Base-by-base conservation (phyloP, 2,329 filamentous ascomycete genomes). In the Neonectria ditissima region DNA sequence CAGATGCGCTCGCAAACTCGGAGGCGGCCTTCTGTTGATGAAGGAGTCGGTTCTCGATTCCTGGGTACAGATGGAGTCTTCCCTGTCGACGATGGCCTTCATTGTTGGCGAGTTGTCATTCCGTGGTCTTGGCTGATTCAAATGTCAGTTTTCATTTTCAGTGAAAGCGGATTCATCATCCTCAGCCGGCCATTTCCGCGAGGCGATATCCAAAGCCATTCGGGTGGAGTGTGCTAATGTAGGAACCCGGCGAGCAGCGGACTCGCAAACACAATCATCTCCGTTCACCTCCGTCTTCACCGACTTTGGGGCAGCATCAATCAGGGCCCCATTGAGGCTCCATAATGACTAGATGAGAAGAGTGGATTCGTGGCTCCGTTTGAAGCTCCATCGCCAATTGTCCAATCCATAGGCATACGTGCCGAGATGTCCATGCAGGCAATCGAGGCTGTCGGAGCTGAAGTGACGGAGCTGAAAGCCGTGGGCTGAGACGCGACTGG, bases 281-380 rank as follows among this genome's bases (percentile, higher is more conserved):
- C 61, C 34, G 39, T 55, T 71, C 58, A 66, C 68, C 58, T 66
- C 65, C 53, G 53, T 44, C 16, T 20, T 45, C 26, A 61, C 43
- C 44, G 52, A 55, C 50, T 39, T 26, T 2, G 30, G 14, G 22
- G 8, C 7, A 14, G 24, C 11, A 41, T 11, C 4, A 11, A 41
- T 11, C 4, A 5, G 3, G 20, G 13, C 37, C 34, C 22, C 20
- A n/a, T 55, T 28, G 26, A 34, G 34, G 24, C 32, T 55, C 52
- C 30, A 59, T 34, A n/a, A 39, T 18, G 37, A 39, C 16, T 16
- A n/a, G n/a, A n/a, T n/a, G n/a, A 18, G 18, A n/a, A 8, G 16
- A 18, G 37, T 39, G 16, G 37, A 39, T 39, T 39, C 10, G 4
- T 4, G 39, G 20, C 41, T 34, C 20, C 48, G 45, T 59, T 16